Evolutionary conservation across 1,139 yeast genomes (phyloP), one percentile per base, ranked within the genome.

Genomic region (Ogataea hybrid): DNA sequence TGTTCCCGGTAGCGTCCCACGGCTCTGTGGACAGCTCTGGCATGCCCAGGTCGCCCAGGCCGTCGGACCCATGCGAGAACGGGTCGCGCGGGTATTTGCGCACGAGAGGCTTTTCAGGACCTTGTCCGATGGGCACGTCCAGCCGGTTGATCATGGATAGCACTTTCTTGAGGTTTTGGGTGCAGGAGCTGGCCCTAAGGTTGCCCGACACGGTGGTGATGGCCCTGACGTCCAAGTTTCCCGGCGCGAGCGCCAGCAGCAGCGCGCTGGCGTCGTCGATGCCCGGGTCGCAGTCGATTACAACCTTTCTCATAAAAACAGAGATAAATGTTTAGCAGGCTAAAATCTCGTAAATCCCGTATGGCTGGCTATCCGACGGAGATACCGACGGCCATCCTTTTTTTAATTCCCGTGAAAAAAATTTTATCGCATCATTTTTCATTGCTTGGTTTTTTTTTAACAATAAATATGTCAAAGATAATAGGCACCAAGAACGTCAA

Each of bases 191-290:
- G 12, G 56, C 55, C 2, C 43, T 20, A 12, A 53, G 43, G 37
- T 53, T 53, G 29, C 56, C 56, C 5, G 57, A 52, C 4, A 53
- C 56, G 6, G 57, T 53, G n/a, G 56, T 53, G 28, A 53, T 51
- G 8, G 55, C 57, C 23, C 47, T 36, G 20, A 52, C 57, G 28
- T 51, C 49, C n/a, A 53, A 34, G 21, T 46, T 51, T 2, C 45
- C 48, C 4, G 53, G 51, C 5, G 55, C 46, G 2, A 50, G 41
- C 2, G 56, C 56, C 15, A 53, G 41, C 28, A 53, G 37, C 15
- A 53, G 23, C 6, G 57, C 57, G 6, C 52, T 33, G 7, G 56
- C 51, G 37, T 53, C 57, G 37, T 53, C 56, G 35, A 52, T 53
- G 12, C 57, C 57, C 11, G 56, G 57, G 32, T 53, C 57, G 38